These are phyloP conservation scores for Podila minutissima DNA, from an alignment of 192 early-diverging fungal species.

Conservation along the genomic window DNA sequence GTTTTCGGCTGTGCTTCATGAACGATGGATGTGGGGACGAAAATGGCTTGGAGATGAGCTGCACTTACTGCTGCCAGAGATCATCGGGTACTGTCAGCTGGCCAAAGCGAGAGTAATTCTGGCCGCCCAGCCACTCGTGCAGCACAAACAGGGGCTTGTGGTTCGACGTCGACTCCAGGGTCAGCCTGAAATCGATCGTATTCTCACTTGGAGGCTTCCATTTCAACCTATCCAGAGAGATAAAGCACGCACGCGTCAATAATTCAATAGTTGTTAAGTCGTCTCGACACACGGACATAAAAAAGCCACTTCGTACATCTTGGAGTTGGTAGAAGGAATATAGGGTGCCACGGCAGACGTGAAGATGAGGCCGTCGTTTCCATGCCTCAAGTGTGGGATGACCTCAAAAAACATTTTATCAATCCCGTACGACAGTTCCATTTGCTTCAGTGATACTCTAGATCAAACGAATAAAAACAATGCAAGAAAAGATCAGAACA, in stretches of 20 bases:
- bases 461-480: background rate
- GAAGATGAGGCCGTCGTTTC: slow-evolving; percentile 81
- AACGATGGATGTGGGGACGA: background rate
- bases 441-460: slow-evolving; percentile 74
- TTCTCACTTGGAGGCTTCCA: slow-evolving; percentile 90
- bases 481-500: background rate
- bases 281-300: background rate
- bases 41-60: too few relatives aligned
- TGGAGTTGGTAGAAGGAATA: slow-evolving; percentile 69
- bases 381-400: slow-evolving; percentile 71
- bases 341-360: slow-evolving; percentile 73
- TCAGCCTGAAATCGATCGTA: slow-evolving; percentile 79
- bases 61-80: slow-evolving; percentile 60
- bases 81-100: slow-evolving; percentile 63
- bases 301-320: slow-evolving; percentile 60
- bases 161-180: slow-evolving; percentile 33
- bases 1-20: background rate
- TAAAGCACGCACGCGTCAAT: background rate
- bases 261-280: too few relatives aligned
- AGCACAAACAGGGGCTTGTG: slow-evolving; percentile 59
- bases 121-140: slow-evolving; percentile 53
- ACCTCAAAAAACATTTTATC: slow-evolving; percentile 62
- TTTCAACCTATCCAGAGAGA: slow-evolving; percentile 68
- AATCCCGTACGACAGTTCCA: slow-evolving; percentile 73
- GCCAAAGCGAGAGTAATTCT: slow-evolving; percentile 54